phyloP scores from a whole-genome alignment of 2,329 filamentous ascomycete species.

The Hymenoscyphus fraxineus region DNA sequence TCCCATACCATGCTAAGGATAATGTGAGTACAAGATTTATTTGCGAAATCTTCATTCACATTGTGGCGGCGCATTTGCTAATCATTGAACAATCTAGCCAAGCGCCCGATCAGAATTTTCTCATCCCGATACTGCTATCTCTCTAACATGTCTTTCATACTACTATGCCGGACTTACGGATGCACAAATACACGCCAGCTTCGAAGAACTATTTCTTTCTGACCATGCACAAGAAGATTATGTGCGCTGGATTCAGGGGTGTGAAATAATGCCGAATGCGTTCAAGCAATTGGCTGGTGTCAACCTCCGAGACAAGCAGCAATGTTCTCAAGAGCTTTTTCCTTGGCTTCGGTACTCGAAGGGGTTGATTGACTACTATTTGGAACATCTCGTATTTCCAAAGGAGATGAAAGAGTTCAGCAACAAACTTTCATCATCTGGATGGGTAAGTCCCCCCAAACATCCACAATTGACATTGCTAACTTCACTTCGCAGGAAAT shows the following conservation, averaged over 20 bases:
- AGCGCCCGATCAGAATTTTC: conserved; percentile 56
- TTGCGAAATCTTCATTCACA: not conserved
- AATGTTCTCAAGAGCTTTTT: conserved; percentile 49
- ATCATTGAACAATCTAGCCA: not conserved
- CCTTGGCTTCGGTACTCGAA: conserved; percentile 50
- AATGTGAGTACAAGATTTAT: conserved; percentile 35
- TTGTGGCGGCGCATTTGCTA: not conserved
- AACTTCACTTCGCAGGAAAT: conserved; percentile 42
- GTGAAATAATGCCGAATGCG: conserved; percentile 32
- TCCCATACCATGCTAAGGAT: conserved; percentile 60
- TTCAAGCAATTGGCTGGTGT: conserved; percentile 47
- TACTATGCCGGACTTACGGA: conserved; percentile 54
- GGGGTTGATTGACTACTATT: conserved; percentile 58
- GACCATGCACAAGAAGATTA: conserved; percentile 54
- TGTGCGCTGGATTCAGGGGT: conserved; percentile 42
- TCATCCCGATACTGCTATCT: conserved; percentile 56
- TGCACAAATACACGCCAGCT: conserved; percentile 44
- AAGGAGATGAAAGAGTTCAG: conserved; percentile 61
- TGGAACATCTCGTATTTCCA: conserved; percentile 56
- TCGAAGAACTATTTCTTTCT: conserved; percentile 46
- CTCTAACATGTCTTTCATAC: conserved; percentile 52
- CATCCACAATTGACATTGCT: not conserved
- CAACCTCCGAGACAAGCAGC: conserved; percentile 53
- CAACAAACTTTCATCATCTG: conserved; percentile 59
- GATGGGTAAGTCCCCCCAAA: conserved; percentile 43